Percentiles rank a stretch among this genome's conserved stretches.
These are phyloP conservation scores for Astragalus glycyphyllos DNA, from an alignment of 306 rosid genomes.

Conservation along the genomic window DNA sequence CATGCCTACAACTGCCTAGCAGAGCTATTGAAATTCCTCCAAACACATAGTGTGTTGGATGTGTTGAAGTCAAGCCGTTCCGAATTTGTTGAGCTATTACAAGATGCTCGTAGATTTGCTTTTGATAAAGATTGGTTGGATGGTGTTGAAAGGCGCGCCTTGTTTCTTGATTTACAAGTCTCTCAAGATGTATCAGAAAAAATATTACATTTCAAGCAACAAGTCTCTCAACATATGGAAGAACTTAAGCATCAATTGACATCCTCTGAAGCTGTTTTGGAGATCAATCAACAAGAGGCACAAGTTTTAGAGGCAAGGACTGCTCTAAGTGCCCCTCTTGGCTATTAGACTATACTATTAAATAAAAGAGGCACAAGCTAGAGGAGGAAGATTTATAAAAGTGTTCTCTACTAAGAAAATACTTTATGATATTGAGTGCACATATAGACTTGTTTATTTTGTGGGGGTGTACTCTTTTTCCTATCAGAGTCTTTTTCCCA, in stretches of 20 bases:
- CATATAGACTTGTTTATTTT: too few relatives aligned
- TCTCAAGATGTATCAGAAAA: not conserved
- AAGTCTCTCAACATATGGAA: not conserved
- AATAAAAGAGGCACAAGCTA: too few relatives aligned
- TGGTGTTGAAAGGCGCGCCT: not conserved
- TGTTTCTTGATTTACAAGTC: not conserved
- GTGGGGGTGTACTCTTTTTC: too few relatives aligned
- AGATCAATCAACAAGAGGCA: not conserved
- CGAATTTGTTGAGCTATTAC: slow-evolving; percentile 11
- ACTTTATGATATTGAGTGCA: too few relatives aligned
- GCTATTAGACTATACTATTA: not conserved
- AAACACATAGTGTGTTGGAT: slow-evolving; percentile 15
- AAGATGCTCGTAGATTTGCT: not conserved
- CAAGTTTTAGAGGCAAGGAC: not conserved
- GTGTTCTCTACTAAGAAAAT: too few relatives aligned
- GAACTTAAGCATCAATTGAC: slow-evolving; percentile 3
- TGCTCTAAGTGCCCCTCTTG: slow-evolving; percentile 2
- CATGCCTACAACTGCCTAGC: not conserved
- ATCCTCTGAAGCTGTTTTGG: not conserved
- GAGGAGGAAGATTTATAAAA: too few relatives aligned
- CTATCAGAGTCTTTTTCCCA: too few relatives aligned
- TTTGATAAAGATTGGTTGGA: slow-evolving; percentile 24
- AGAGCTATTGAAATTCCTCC: slow-evolving; percentile 32
- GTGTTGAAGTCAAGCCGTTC: slow-evolving; percentile 12
- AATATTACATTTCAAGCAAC: not conserved